These are phyloP conservation scores for Fusarium sororula DNA, from an alignment of 2,329 filamentous ascomycete genomes.

Conservation along the genomic window DNA sequence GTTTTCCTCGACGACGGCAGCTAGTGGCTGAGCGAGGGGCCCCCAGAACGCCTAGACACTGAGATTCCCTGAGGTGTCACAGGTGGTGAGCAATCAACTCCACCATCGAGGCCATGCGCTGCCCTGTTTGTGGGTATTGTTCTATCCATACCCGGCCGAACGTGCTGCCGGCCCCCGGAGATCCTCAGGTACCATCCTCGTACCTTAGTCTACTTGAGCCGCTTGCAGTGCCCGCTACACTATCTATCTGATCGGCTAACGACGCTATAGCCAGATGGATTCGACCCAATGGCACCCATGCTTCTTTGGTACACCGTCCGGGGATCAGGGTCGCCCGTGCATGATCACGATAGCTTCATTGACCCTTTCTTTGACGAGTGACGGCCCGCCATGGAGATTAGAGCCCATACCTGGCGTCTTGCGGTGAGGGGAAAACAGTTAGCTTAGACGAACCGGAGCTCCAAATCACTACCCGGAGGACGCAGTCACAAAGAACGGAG, in stretches of 20 bases:
- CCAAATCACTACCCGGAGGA: constrained; percentile 18
- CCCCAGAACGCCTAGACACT: constrained; percentile 31
- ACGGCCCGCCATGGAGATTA: constrained; percentile 20
- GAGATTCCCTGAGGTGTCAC: constrained; percentile 15
- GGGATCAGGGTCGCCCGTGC: constrained; percentile 39
- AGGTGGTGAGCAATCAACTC: constrained; percentile 21
- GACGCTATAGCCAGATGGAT: constrained; percentile 12
- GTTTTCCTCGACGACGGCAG: constrained; percentile 37
- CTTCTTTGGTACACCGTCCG: constrained; percentile 17
- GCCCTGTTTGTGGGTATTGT: constrained; percentile 26
- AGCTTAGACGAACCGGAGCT: constrained; percentile 25
- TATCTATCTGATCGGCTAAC: neutral
- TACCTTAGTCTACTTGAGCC: constrained; percentile 13
- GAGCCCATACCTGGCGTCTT: constrained; percentile 30
- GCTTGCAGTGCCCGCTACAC: neutral
- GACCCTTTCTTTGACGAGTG: constrained; percentile 26
- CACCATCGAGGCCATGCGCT: constrained; percentile 8
- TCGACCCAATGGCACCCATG: constrained; percentile 9
- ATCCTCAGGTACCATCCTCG: constrained; percentile 25
- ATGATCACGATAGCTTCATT: constrained; percentile 42
- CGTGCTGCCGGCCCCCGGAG: constrained; percentile 22
- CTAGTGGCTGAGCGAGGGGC: constrained; percentile 42
- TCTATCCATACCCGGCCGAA: constrained; percentile 33
- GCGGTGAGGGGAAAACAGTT: constrained; percentile 25
- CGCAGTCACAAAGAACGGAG: constrained; percentile 1